A percentile compares a stretch with the other conserved stretches of the same genome.
Conservation (phyloP, 1,139 yeast species). For the Protomyces macrosporus region DNA sequence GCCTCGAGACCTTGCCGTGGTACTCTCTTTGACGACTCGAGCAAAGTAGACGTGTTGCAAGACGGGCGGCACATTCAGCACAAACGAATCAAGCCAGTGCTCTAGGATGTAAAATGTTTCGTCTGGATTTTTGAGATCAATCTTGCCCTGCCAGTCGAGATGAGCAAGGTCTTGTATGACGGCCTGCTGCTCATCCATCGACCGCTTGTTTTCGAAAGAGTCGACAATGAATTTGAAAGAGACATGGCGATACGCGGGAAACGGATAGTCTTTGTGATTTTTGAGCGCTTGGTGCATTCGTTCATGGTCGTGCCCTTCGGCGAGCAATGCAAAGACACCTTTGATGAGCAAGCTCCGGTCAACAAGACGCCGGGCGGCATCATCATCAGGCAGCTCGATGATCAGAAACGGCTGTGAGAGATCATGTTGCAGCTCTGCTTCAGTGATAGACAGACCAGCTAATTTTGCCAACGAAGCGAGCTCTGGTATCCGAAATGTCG, state of each 20-base stretch:
- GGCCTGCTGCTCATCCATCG: slow-evolving; percentile 51
- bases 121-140: slow-evolving; percentile 74
- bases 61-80: slow-evolving; percentile 20
- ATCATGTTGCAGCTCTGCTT: slow-evolving; percentile 51
- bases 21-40: slow-evolving; percentile 44
- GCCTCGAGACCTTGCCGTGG: slow-evolving; percentile 68
- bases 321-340: slow-evolving; percentile 84
- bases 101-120: slow-evolving; percentile 67
- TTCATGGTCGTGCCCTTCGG: slow-evolving; percentile 55
- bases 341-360: slow-evolving; percentile 63
- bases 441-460: slow-evolving; percentile 53
- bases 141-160: slow-evolving; percentile 68
- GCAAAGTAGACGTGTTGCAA: slow-evolving; percentile 15
- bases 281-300: slow-evolving; percentile 55
- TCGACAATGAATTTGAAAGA: slow-evolving; percentile 79
- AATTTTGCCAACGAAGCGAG: slow-evolving; percentile 74
- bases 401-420: slow-evolving; percentile 60
- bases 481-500: slow-evolving; percentile 74
- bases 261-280: slow-evolving; percentile 34
- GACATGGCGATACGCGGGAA: slow-evolving; percentile 40
- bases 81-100: slow-evolving; percentile 46
- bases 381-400: slow-evolving; percentile 58
- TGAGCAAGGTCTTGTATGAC: slow-evolving; percentile 69
- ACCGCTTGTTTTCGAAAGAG: slow-evolving; percentile 64
- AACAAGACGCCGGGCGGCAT: slow-evolving; percentile 61